Evolutionary conservation across 495 filamentous ascomycete species (phyloP).

Genomic region (Astrocystis sublimbata): DNA sequence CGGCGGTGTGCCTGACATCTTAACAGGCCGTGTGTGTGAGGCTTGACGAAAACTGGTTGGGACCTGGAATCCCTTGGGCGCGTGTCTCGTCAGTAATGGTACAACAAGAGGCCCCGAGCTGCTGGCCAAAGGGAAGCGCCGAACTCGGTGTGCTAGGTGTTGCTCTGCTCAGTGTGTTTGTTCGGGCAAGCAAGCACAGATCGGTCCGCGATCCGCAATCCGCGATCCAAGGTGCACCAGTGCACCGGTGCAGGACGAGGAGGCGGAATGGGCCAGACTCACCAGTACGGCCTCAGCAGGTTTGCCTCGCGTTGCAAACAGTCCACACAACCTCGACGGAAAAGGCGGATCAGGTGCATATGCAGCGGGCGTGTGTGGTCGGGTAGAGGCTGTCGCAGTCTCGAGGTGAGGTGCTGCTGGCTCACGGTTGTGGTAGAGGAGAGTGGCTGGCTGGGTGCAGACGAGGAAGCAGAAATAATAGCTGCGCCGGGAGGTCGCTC

Average conservation of each 20-base stretch:
- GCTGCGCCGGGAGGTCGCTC: too few relatives aligned
- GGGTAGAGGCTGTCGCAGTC: not conserved
- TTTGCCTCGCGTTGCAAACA: not conserved
- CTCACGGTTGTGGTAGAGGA: slow-evolving; percentile 6
- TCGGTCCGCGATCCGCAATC: too few relatives aligned
- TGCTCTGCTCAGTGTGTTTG: too few relatives aligned
- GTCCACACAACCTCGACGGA: not conserved
- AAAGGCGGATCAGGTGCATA: not conserved
- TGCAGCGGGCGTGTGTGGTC: not conserved
- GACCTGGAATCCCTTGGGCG: slow-evolving; percentile 1
- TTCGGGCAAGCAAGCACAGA: slow-evolving; percentile 11
- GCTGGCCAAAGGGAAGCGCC: slow-evolving; percentile 1
- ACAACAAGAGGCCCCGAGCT: slow-evolving; percentile 6
- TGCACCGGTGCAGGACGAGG: too few relatives aligned
- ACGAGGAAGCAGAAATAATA: slow-evolving; percentile 17
- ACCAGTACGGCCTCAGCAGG: slow-evolving; percentile 7
- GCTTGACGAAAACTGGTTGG: not conserved
- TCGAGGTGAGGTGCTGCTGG: not conserved
- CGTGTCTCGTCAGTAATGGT: slow-evolving; percentile 12
- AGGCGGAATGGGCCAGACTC: slow-evolving; percentile 5
- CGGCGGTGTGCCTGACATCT: slow-evolving; percentile 34
- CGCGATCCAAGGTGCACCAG: slow-evolving; percentile 7
- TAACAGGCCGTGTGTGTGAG: not conserved
- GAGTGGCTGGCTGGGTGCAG: slow-evolving; percentile 4
- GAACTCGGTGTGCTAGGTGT: not conserved